Conservation (phyloP, 148 eudicot genomes). For the Arctostaphylos glauca region DNA sequence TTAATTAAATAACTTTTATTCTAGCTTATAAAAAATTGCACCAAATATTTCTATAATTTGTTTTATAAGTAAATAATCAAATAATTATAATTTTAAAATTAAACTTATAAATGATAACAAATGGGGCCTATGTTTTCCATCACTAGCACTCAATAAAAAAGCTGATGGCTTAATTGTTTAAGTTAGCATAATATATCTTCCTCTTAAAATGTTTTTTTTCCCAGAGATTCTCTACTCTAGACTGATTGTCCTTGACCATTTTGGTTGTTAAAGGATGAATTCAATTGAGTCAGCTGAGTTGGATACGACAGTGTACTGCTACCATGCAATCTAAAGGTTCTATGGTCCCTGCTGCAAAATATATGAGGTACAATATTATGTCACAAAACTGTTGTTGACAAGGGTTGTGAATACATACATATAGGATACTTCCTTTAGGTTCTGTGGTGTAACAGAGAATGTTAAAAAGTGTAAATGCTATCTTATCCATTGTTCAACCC, state of each 20-base stretch:
- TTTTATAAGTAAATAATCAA: too few relatives aligned
- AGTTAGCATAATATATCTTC: neutral
- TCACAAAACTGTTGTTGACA: neutral
- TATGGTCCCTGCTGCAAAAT: neutral
- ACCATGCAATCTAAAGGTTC: neutral
- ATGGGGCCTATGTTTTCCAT: too few relatives aligned
- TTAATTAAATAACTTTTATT: too few relatives aligned
- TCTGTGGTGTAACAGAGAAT: neutral
- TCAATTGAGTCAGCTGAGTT: conserved; percentile 9
- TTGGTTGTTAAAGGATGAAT: neutral
- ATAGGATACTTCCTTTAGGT: neutral
- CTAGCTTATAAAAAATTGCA: too few relatives aligned
- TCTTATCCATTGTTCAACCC: neutral
- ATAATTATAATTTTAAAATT: too few relatives aligned
- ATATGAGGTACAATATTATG: neutral
- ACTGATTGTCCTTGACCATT: neutral
- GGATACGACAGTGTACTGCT: neutral
- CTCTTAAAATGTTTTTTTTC: neutral
- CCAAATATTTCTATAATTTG: too few relatives aligned
- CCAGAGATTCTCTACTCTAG: neutral
- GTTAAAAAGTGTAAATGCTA: conserved; percentile 1
- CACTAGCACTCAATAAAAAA: neutral
- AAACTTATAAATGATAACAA: too few relatives aligned
- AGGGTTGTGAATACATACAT: neutral
- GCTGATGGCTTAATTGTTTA: neutral